Evolutionary conservation across 192 early-diverging fungal genomes (phyloP).

Genomic region (Thamnidium elegans): DNA sequence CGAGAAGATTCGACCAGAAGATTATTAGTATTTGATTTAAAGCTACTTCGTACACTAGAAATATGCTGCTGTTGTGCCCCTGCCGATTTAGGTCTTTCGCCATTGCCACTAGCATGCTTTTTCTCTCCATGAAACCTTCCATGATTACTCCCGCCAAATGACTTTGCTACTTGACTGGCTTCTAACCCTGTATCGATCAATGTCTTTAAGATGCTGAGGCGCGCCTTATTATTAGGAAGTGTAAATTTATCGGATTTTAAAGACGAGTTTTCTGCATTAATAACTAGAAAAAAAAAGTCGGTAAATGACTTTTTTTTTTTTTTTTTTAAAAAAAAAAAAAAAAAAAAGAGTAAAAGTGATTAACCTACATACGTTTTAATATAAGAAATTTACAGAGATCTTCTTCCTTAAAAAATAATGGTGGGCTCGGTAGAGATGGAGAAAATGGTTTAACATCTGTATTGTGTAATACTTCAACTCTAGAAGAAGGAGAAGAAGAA

Average conservation of each 20-base stretch:
- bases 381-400: conserved; percentile 40
- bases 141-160: conserved; percentile 34
- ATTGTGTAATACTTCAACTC: conserved; percentile 37
- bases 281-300: conserved; percentile 35
- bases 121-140: too few species aligned
- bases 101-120: conserved; percentile 19
- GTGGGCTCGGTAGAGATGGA: conserved; percentile 47
- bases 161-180: conserved; percentile 14
- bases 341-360: too few species aligned
- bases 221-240: conserved; percentile 44
- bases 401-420: conserved; percentile 38
- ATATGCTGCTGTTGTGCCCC: conserved; percentile 3
- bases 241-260: conserved; percentile 50
- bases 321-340: too few species aligned
- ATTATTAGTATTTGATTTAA: neutral
- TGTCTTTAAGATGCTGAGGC: conserved; percentile 33
- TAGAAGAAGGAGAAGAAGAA: too few species aligned
- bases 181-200: neutral
- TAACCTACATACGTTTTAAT: conserved; percentile 28
- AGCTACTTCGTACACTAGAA: neutral
- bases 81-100: conserved; percentile 22
- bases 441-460: conserved; percentile 52
- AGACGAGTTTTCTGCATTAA: conserved; percentile 52
- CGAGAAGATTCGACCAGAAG: neutral
- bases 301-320: neutral